Evolutionary conservation across 805 yeast species (phyloP).

Genomic region (Sugiyamaella qingdaonensis): DNA sequence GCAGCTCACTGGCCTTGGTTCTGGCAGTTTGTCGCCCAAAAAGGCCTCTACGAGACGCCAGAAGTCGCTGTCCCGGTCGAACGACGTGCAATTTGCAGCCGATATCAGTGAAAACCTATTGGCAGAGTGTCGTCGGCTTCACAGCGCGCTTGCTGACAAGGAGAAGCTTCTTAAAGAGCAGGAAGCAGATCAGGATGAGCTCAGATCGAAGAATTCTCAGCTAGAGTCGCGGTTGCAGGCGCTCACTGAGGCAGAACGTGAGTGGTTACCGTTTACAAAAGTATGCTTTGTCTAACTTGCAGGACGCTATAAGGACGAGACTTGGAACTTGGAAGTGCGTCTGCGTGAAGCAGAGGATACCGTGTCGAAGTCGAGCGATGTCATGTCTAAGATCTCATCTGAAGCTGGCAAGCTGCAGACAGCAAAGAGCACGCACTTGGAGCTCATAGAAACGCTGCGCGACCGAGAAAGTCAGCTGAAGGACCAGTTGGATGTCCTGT

Average conservation of each 20-base stretch:
- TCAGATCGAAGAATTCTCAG: conserved; percentile 18
- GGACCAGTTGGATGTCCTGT: conserved; percentile 22
- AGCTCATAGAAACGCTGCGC: conserved; percentile 28
- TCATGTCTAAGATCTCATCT: conserved; percentile 23
- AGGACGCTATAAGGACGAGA: conserved; percentile 33
- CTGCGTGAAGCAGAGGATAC: conserved; percentile 29
- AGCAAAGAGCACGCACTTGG: conserved; percentile 24
- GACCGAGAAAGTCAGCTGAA: conserved; percentile 28
- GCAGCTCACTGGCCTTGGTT: background rate
- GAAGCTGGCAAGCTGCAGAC: conserved; percentile 23
- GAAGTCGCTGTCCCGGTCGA: conserved; percentile 10
- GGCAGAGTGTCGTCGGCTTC: conserved; percentile 33
- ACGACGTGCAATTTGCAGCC: conserved; percentile 30
- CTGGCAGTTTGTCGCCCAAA: conserved; percentile 9
- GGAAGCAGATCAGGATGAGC: conserved; percentile 19
- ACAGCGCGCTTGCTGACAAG: conserved; percentile 21
- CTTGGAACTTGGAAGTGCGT: conserved; percentile 36
- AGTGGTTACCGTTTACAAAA: conserved; percentile 4
- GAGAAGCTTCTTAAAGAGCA: conserved; percentile 17
- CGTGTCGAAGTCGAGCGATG: conserved; percentile 22
- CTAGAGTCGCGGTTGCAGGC: conserved; percentile 22
- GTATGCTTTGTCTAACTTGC: conserved; percentile 3
- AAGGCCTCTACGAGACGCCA: conserved; percentile 5
- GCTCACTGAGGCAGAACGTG: conserved; percentile 24
- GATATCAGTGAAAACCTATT: conserved; percentile 32